Evolutionary conservation across 2,329 filamentous ascomycete species (phyloP).

Genomic region (Colletotrichum sidae): DNA sequence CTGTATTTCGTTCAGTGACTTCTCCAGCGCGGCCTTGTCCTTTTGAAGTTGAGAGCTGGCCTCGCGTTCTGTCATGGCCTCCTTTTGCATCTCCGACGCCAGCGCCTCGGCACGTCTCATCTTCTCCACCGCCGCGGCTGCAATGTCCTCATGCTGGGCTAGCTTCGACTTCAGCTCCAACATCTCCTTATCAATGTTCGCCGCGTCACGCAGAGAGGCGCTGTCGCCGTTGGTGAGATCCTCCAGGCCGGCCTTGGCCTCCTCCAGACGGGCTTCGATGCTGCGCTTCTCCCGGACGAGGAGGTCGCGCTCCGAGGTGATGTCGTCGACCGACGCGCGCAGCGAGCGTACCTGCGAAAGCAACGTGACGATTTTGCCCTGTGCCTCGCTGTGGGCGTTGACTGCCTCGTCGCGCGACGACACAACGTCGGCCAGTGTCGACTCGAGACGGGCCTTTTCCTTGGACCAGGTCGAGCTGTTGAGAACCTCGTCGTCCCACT

Average conservation of each 20-base stretch:
- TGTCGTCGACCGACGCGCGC: constrained; percentile 86
- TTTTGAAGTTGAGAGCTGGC: constrained; percentile 84
- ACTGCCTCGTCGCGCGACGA: constrained; percentile 95
- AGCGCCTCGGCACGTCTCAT: constrained; percentile 95
- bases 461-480: constrained; percentile 99
- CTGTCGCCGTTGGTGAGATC: constrained; percentile 88
- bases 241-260: constrained; percentile 89
- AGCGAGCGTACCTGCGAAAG: constrained; percentile 90
- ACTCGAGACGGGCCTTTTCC: constrained; percentile 92
- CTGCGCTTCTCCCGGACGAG: constrained; percentile 90
- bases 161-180: constrained; percentile 89
- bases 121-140: constrained; percentile 91
- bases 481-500: constrained; percentile 98
- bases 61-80: constrained; percentile 88
- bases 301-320: constrained; percentile 85
- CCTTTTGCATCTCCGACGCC: constrained; percentile 90
- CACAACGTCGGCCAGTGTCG: constrained; percentile 87
- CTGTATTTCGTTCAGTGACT: constrained; percentile 89
- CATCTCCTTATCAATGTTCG: constrained; percentile 87
- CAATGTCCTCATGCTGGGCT: constrained; percentile 93
- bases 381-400: constrained; percentile 92
- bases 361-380: constrained; percentile 90
- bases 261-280: constrained; percentile 84
- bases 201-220: constrained; percentile 89
- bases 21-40: constrained; percentile 90